These are phyloP conservation scores for Puccinia coronata DNA, from an alignment of 1,284 basidiomycete genomes.

Conservation along the genomic window DNA sequence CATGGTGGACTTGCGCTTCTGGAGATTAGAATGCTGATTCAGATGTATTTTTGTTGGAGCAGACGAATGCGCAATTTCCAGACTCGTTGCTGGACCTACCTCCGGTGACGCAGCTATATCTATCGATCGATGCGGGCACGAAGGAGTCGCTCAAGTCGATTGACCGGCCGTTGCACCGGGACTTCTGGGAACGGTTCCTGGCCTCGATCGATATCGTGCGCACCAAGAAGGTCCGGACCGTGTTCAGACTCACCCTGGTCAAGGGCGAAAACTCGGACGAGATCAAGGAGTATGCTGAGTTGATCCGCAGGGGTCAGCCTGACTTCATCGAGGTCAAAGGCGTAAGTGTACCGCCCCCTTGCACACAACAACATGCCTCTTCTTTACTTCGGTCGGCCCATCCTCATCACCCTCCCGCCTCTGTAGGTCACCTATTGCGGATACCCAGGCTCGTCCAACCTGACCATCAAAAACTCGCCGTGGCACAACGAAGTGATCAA, in stretches of 20 bases:
- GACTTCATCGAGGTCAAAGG: slow-evolving; percentile 51
- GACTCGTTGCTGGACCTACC: slow-evolving; percentile 44
- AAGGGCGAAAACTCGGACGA: slow-evolving; percentile 50
- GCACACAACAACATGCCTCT: too few species aligned
- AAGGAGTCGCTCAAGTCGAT: slow-evolving; percentile 49
- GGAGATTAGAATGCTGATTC: background rate
- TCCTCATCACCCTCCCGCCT: too few species aligned
- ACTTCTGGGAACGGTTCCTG: slow-evolving; percentile 51
- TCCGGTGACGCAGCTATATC: slow-evolving; percentile 50
- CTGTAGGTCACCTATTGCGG: slow-evolving; percentile 50
- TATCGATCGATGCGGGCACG: slow-evolving; percentile 50
- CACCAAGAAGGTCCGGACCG: slow-evolving; percentile 44
- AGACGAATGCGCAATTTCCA: slow-evolving; percentile 51
- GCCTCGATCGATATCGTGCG: slow-evolving; percentile 48
- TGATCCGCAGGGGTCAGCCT: slow-evolving; percentile 43
- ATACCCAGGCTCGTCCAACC: slow-evolving; percentile 45
- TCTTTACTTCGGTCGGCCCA: too few species aligned
- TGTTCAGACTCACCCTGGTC: slow-evolving; percentile 50
- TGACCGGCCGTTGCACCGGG: slow-evolving; percentile 50
- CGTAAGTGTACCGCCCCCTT: slow-evolving; percentile 15
- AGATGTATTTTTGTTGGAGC: background rate
- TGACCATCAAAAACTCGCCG: slow-evolving; percentile 51
- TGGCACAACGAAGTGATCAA: slow-evolving; percentile 50
- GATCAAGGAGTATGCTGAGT: slow-evolving; percentile 46
- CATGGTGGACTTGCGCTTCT: background rate